These are phyloP conservation scores for Termitomyces sp. DNA, from an alignment of 768 basidiomycete genomes.

Conservation along the genomic window DNA sequence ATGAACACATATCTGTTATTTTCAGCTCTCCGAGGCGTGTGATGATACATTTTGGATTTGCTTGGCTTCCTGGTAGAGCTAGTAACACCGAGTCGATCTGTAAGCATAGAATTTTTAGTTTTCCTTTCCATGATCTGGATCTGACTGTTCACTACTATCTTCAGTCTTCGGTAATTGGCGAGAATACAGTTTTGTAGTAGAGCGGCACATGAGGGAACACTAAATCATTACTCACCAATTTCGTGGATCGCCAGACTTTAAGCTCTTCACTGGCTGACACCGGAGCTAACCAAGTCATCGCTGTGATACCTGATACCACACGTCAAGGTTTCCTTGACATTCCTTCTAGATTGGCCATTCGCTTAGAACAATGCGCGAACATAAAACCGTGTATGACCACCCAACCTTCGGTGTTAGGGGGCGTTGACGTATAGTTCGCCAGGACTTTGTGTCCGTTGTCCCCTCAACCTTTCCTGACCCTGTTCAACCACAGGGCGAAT, in stretches of 20 bases:
- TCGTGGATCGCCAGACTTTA: constrained; percentile 30
- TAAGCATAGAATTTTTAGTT: constrained; percentile 8
- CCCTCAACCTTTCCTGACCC: constrained; percentile 38
- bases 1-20: background rate
- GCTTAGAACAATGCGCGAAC: constrained; percentile 14
- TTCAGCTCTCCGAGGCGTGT: constrained; percentile 16
- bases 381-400: constrained; percentile 15
- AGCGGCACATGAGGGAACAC: constrained; percentile 53
- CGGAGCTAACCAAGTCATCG: no score
- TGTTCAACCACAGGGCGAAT: constrained; percentile 32
- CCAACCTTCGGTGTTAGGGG: no score
- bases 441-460: constrained; percentile 40
- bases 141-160: background rate
- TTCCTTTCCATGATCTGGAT: background rate
- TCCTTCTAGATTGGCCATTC: no score
- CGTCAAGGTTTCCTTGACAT: no score
- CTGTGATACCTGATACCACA: no score
- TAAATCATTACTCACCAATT: constrained; percentile 42
- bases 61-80: constrained; percentile 26
- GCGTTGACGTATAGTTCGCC: background rate
- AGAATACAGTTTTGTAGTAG: constrained; percentile 33
- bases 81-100: constrained; percentile 27
- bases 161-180: constrained; percentile 37
- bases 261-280: constrained; percentile 38
- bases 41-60: constrained; percentile 15